These are phyloP conservation scores for Euclidium syriacum DNA, from an alignment of 345 rosid genomes.

Conservation along the genomic window DNA sequence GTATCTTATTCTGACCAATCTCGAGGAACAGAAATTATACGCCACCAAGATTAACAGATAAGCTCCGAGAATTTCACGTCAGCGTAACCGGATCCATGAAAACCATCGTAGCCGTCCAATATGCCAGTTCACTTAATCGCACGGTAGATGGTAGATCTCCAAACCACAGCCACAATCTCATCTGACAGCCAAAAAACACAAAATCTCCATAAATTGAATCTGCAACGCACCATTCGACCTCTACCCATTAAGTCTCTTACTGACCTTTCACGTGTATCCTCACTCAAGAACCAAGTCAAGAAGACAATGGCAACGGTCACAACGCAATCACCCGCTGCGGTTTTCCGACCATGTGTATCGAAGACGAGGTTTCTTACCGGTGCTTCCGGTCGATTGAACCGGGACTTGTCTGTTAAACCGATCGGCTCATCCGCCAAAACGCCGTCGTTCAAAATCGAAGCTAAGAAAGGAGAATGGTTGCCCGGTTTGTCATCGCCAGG, in stretches of 20 bases:
- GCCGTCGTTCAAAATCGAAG: slow-evolving; percentile 47
- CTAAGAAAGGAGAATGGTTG: slow-evolving; percentile 81
- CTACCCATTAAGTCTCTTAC: neutral
- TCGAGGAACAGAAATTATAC: no score
- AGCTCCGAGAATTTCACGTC: slow-evolving; percentile 24
- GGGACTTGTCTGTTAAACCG: slow-evolving; percentile 39
- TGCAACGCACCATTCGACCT: neutral
- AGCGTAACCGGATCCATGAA: neutral
- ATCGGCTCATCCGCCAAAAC: slow-evolving; percentile 18
- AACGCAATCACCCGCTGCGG: slow-evolving; percentile 65
- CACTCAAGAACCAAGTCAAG: neutral
- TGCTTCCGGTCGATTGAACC: slow-evolving; percentile 37
- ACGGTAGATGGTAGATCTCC: neutral
- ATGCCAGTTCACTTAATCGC: neutral
- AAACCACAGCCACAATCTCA: slow-evolving; percentile 38
- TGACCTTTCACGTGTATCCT: neutral
- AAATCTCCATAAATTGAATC: neutral
- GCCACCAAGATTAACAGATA: slow-evolving; percentile 30
- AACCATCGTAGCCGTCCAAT: neutral
- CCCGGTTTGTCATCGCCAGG: slow-evolving; percentile 62
- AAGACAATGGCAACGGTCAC: slow-evolving; percentile 53
- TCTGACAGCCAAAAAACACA: slow-evolving; percentile 17
- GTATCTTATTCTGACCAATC: neutral
- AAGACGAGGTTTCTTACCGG: slow-evolving; percentile 55
- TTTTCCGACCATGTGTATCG: slow-evolving; percentile 45